Base-by-base conservation (phyloP, 345 rosid genomes). In the Hypericum androsaemum region DNA sequence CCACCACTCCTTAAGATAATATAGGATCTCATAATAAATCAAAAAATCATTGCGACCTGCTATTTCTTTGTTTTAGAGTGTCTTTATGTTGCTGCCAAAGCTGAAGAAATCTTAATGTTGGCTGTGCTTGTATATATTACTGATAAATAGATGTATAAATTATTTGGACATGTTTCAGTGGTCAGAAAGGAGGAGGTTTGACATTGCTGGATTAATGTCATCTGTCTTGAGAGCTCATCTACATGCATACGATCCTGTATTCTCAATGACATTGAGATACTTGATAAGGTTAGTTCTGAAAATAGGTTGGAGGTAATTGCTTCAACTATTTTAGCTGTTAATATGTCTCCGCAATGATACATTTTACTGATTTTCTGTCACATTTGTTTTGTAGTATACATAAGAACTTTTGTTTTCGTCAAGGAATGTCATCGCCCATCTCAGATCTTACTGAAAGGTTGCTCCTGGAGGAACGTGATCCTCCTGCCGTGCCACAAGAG, bases 191-290 rank as follows among this genome's bases (percentile, higher is more conserved):
- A 84, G 81, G 84, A 80, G 98, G 62, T 72, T 66, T 64, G 96
- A 87, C 57, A 87, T 90, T 80, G 94, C 96, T 64, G 96, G 96
- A 57, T 64, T 84, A 15, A 72, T 90, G 82, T 79, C 86, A 12
- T 84, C 98, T 63, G 78, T 90, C 51, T 71, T 87, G 68, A 79
- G 95, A 74, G 89, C 95, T 57, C 77, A 84, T 65, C 77, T 90
- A 55, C 96, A 71, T 45, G 95, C 88, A 43, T 84, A 90, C 54
- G 92, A 90, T 77, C 94, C 98, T 7, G 43, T 77, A 12, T 81
- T 90, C 62, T 77, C 88, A 9, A 78, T 90, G 95, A 72, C 95
- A 10, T 70, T 90, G 69, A 78, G 89, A 74, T 90, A 90, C 64
- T 75, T 87, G 65, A 82, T 87, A 56, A 78, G 96, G 96, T 90